These are phyloP conservation scores for Sporodiniella umbellata DNA, from an alignment of 371 early-diverging fungal species.

Conservation along the genomic window DNA sequence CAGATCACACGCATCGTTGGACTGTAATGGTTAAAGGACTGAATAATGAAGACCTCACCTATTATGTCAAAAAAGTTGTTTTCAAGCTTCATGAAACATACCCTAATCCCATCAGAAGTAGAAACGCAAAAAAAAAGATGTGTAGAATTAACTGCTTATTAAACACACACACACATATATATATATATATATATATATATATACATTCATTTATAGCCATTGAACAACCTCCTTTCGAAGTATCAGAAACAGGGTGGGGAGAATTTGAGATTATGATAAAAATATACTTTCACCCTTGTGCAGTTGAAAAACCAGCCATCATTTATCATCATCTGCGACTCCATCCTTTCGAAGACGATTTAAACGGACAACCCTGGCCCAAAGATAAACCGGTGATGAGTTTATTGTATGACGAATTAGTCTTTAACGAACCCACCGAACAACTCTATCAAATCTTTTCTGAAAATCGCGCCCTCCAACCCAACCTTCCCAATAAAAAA, in stretches of 20 bases:
- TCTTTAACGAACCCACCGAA: conserved; percentile 88
- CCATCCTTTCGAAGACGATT: conserved; percentile 74
- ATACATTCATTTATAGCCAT: conserved; percentile 52
- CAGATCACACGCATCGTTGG: conserved; percentile 85
- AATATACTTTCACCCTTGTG: conserved; percentile 72
- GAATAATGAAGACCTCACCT: conserved; percentile 83
- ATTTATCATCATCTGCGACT: conserved; percentile 83
- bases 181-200: too few relatives aligned
- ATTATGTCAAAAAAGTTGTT: conserved; percentile 84
- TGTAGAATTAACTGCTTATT: too few relatives aligned
- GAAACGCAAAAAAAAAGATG: conserved; percentile 6
- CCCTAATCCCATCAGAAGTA: conserved; percentile 78
- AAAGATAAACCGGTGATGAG: conserved; percentile 76
- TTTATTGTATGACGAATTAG: conserved; percentile 79
- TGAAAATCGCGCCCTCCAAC: conserved; percentile 48
- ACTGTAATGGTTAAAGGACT: conserved; percentile 85
- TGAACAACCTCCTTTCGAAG: conserved; percentile 88
- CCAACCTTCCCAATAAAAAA: conserved; percentile 34
- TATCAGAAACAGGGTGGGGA: conserved; percentile 98
- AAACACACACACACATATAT: too few relatives aligned
- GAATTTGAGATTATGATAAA: conserved; percentile 97
- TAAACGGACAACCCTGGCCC: conserved; percentile 62
- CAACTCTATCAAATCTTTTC: conserved; percentile 68
- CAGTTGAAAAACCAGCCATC: conserved; percentile 80
- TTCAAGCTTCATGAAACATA: conserved; percentile 98